These are phyloP conservation scores for Boletus sp. DNA, from an alignment of 1,284 basidiomycete genomes.

Conservation along the genomic window DNA sequence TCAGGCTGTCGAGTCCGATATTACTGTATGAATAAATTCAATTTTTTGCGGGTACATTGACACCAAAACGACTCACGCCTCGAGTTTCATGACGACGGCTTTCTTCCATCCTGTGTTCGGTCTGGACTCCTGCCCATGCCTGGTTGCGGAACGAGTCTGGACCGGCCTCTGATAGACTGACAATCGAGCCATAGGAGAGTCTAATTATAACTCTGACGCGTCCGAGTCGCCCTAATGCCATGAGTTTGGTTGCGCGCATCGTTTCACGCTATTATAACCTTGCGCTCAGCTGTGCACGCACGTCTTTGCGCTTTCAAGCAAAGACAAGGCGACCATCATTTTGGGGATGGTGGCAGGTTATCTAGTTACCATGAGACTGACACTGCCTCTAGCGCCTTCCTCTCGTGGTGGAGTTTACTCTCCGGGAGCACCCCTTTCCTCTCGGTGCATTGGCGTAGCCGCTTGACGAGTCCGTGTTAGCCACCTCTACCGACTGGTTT, in stretches of 20 bases:
- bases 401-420: slow-evolving; percentile 51
- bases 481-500: slow-evolving; percentile 79
- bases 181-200: too few species aligned
- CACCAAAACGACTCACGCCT: not conserved
- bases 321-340: slow-evolving; percentile 83
- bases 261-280: too few species aligned
- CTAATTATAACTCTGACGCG: too few species aligned
- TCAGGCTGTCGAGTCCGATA: not conserved
- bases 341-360: slow-evolving; percentile 79
- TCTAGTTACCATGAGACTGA: slow-evolving; percentile 13
- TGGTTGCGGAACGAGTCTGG: too few species aligned
- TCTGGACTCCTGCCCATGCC: not conserved
- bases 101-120: not conserved
- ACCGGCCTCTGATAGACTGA: too few species aligned
- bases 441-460: slow-evolving; percentile 89
- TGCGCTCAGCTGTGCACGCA: too few species aligned
- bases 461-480: slow-evolving; percentile 75
- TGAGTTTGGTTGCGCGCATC: too few species aligned
- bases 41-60: not conserved
- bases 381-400: slow-evolving; percentile 37
- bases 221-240: too few species aligned
- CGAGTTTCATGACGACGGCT: not conserved
- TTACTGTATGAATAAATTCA: not conserved
- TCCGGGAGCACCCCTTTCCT: slow-evolving; percentile 72
- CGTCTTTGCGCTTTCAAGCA: too few species aligned